Percentiles rank a stretch among this genome's conserved stretches.
These are phyloP conservation scores for Bocquillonia castaneifolia DNA, from an alignment of 441 rosid species.

Conservation along the genomic window DNA sequence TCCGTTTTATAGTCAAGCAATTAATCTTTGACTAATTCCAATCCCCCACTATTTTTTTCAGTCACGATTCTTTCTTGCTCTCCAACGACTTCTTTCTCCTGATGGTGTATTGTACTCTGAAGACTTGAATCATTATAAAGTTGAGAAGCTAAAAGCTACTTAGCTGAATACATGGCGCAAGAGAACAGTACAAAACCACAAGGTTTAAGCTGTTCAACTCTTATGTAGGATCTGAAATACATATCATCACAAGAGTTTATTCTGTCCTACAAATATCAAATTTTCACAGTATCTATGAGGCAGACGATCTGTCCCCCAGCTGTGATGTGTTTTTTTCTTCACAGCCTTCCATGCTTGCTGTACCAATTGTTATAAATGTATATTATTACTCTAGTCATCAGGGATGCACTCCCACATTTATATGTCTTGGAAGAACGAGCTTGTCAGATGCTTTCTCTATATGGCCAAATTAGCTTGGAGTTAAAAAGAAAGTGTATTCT, in stretches of 20 bases:
- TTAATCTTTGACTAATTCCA: not conserved
- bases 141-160: slow-evolving; percentile 37
- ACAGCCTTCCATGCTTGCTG: not conserved
- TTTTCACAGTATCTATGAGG: slow-evolving; percentile 4
- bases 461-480: not conserved
- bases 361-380: not conserved
- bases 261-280: not conserved
- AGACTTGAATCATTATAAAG: slow-evolving; percentile 26
- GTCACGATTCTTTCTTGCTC: slow-evolving; percentile 59
- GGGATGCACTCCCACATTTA: not conserved
- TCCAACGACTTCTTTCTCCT: slow-evolving; percentile 68
- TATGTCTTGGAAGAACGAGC: not conserved
- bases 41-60: slow-evolving; percentile 27
- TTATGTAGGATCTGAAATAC: not conserved
- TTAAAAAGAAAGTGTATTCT: not conserved
- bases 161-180: slow-evolving; percentile 15
- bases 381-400: not conserved
- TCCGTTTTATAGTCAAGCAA: not conserved
- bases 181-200: not conserved
- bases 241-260: not conserved
- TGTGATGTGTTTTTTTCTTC: not conserved
- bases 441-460: not conserved
- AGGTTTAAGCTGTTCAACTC: not conserved
- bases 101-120: slow-evolving; percentile 43
- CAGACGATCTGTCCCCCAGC: not conserved